Evolutionary conservation across 306 rosid genomes (phyloP).

Genomic region (Rosa rugosa): DNA sequence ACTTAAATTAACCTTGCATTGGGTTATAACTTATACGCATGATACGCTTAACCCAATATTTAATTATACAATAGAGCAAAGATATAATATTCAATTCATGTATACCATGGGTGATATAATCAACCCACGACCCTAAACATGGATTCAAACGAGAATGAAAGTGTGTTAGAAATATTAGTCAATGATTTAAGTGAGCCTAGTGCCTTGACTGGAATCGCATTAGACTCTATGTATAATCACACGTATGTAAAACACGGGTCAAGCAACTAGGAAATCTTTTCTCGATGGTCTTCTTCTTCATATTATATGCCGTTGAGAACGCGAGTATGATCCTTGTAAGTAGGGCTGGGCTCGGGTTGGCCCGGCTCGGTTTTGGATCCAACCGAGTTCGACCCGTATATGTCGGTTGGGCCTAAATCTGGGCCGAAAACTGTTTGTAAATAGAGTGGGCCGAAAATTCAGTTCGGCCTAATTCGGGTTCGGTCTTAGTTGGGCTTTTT

Average conservation of each 20-base stretch:
- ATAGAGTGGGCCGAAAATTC: no score
- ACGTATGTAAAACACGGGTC: slow-evolving; percentile 37
- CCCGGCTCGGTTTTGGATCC: no score
- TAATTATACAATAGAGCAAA: no score
- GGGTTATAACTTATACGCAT: not conserved
- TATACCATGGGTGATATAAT: not conserved
- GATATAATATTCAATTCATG: not conserved
- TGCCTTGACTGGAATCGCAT: slow-evolving; percentile 36
- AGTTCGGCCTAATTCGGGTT: no score
- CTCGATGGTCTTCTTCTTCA: not conserved
- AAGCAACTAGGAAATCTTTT: not conserved
- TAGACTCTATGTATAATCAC: not conserved
- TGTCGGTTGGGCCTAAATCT: no score
- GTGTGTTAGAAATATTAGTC: slow-evolving; percentile 1
- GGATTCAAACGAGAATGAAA: not conserved
- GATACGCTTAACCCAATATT: not conserved
- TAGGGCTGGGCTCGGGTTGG: no score
- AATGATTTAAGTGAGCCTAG: slow-evolving; percentile 16
- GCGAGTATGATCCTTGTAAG: not conserved
- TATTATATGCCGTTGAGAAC: not conserved
- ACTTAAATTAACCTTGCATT: not conserved
- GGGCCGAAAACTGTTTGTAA: no score
- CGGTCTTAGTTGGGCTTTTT: no score
- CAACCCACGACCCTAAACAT: not conserved
- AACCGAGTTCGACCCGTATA: no score